Base-by-base conservation (phyloP, 805 yeast genomes). In the Komagataella pseudopastoris region DNA sequence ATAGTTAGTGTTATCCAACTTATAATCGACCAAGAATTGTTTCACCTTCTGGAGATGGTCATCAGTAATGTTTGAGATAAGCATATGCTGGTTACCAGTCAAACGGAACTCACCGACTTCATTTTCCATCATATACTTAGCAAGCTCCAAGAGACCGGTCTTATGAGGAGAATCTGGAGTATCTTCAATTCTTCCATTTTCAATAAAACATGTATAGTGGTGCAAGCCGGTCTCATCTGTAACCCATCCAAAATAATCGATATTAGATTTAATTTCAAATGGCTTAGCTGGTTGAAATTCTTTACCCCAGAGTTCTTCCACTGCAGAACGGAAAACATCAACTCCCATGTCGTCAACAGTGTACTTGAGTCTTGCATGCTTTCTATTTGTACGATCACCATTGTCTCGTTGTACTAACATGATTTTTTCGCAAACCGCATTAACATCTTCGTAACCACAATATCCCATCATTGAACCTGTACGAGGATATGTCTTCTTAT, bases 301-400 rank as follows among this genome's bases (percentile, higher is more conserved):
- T 66, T 75, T 76, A 44, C 95, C 97, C 74, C 86, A 78, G 53
- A 80, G 72, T 61, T 86, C 89, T 71, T 91, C 98, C 54, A 86
- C 93, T 67, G 83, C 83, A 44, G 69, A 61, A 67, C 82, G 84
- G 77, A 82, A 91, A 23, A 75, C 85, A 6, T 85, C 96, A 51
- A 85, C 84, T n/a, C 95, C 91, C 78, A 91, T 71, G 61, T 88
- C 95, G 70, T 91, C 98, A 61, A 91, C 80, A 36, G 98, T 91
- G 69, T 91, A 91, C 83, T 91, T 91, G 72, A 91, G 81, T 71
- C 98, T 84, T 47, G 98, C 98, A 63, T 91, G 97, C 71, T 91
- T 91, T 77, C 98, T 87, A 75, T 91, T 89, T 63, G 81, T 79
- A 72, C 98, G 85, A 69, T 90, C 96, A 71, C 98, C 98, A 62